Evolutionary conservation across 495 filamentous ascomycete genomes (phyloP).

Genomic region (Rusavskia elegans): DNA sequence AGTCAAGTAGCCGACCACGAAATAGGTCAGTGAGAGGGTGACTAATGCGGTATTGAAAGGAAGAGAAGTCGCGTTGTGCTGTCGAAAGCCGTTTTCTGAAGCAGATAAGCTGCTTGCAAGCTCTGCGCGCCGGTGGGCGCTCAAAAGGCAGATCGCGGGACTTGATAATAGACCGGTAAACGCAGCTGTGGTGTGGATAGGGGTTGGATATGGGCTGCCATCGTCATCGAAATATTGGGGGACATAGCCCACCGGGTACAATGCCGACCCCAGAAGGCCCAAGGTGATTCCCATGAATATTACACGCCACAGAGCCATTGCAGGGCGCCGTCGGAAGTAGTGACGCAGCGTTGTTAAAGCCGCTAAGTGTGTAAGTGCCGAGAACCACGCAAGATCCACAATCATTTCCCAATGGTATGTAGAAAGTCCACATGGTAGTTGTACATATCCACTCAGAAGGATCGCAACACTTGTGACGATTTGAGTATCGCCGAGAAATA

Average conservation of each 20-base stretch:
- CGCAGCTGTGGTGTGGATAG: neutral
- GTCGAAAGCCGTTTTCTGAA: neutral
- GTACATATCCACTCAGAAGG: constrained; percentile 6
- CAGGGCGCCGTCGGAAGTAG: constrained; percentile 1
- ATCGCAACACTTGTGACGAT: constrained; percentile 8
- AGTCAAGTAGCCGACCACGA: neutral
- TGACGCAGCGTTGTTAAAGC: constrained; percentile 18
- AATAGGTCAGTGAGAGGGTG: neutral
- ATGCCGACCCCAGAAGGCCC: neutral
- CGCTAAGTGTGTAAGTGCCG: constrained; percentile 19
- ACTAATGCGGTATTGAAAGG: neutral
- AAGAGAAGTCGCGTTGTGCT: too few relatives aligned
- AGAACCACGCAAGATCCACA: constrained; percentile 23
- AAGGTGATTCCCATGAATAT: neutral
- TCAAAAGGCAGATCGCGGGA: neutral
- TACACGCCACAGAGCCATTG: neutral
- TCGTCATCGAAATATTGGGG: neutral
- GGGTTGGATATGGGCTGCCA: neutral
- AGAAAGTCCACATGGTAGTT: constrained; percentile 11
- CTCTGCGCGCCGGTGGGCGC: neutral
- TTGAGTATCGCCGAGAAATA: constrained; percentile 9
- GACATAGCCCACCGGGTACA: neutral
- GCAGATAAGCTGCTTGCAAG: neutral
- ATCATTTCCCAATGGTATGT: constrained; percentile 20
- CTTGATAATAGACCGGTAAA: neutral